Conservation (phyloP, 2,329 filamentous ascomycete species). For the Cladophialophora chaetospira region DNA sequence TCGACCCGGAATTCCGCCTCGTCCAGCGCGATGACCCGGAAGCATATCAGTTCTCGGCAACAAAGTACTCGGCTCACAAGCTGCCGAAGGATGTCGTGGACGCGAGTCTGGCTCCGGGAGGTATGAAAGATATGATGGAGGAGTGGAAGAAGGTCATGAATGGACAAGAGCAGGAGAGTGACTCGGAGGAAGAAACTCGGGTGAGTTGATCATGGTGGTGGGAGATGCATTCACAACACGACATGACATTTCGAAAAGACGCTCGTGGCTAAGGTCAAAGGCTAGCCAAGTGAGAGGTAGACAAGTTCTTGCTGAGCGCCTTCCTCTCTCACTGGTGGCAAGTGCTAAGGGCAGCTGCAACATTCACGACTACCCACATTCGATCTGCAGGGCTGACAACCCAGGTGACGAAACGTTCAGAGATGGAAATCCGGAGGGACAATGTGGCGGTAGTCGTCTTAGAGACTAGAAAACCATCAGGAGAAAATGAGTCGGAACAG, state of each 20-base stretch:
- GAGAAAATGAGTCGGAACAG: neutral
- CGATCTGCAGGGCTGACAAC: no score
- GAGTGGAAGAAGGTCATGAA: constrained; percentile 68
- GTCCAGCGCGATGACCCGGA: constrained; percentile 83
- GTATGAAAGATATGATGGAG: constrained; percentile 76
- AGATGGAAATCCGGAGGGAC: neutral
- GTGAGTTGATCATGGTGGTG: neutral
- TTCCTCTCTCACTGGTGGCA: no score
- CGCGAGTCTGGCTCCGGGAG: constrained; percentile 64
- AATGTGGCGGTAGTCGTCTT: neutral
- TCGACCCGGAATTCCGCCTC: constrained; percentile 76
- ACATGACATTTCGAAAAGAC: no score
- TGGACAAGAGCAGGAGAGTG: constrained; percentile 45
- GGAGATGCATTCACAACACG: no score
- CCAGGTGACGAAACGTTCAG: neutral
- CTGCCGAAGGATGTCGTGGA: constrained; percentile 89
- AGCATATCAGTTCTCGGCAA: constrained; percentile 80
- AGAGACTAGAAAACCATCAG: neutral
- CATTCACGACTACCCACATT: no score
- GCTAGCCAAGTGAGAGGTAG: no score
- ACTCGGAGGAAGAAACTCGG: constrained; percentile 39
- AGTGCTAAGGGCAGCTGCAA: no score
- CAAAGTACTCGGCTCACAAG: constrained; percentile 94
- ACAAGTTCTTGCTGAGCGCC: no score
- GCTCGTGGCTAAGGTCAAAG: no score